These are phyloP conservation scores for Arabis hirsuta DNA, from an alignment of 345 rosid genomes.

Conservation along the genomic window DNA sequence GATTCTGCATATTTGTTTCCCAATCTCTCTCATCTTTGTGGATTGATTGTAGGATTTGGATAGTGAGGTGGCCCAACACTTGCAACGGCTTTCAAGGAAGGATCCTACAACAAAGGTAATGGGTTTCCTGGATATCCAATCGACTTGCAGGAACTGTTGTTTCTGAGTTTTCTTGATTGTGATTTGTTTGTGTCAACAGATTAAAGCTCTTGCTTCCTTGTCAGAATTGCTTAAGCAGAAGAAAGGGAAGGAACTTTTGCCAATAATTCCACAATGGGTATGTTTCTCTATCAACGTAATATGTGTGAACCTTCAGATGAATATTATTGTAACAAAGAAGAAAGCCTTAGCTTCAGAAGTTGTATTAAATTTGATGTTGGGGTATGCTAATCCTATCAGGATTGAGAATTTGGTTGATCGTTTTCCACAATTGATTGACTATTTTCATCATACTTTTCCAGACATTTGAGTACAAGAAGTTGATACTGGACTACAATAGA, in stretches of 20 bases:
- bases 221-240: constrained; percentile 69
- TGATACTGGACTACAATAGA: constrained; percentile 86
- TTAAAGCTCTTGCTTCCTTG: constrained; percentile 79
- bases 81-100: constrained; percentile 85
- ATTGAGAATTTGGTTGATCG: constrained; percentile 15
- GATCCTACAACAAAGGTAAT: constrained; percentile 91
- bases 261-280: constrained; percentile 93
- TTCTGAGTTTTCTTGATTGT: constrained; percentile 16
- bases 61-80: constrained; percentile 78
- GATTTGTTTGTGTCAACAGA: constrained; percentile 55
- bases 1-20: constrained; percentile 4
- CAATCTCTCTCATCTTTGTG: constrained; percentile 29
- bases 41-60: constrained; percentile 65
- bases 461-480: constrained; percentile 90
- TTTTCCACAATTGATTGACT: constrained; percentile 3
- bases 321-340: constrained; percentile 6
- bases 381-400: not conserved
- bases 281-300: constrained; percentile 26
- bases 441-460: constrained; percentile 37
- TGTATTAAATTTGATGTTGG: constrained; percentile 10
- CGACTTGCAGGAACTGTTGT: not conserved
- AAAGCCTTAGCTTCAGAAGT: constrained; percentile 7
- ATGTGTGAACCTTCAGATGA: not conserved
- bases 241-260: constrained; percentile 69
- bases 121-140: constrained; percentile 3